Evolutionary conservation across 176 grass and related monocot genomes (phyloP), one percentile per base, ranked within the genome.

Genomic region (Lolium multiflorum): DNA sequence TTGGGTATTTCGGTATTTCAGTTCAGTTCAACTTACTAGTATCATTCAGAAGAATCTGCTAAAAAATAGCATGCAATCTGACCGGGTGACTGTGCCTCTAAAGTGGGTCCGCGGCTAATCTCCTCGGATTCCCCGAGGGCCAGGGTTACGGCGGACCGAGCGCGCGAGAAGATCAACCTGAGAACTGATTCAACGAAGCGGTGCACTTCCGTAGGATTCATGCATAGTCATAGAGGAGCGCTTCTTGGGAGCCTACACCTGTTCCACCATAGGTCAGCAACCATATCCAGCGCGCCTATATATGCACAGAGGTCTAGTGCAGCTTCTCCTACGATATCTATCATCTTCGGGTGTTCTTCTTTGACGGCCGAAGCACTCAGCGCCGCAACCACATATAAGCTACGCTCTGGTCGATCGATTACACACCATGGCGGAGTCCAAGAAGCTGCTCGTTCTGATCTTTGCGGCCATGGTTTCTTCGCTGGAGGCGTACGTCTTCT

Each of bases 401-500:
- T 12, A 72, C 18, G 39, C 39, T 17, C 67, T 49, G 44, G 37
- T 5, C 18, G 15, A 74, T 38, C 6, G 54, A 72, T 39, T 64
- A 35, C 31, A 49, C 20, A 9, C 56, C 51, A 84, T 84, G 81
- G 81, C 3, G 0, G 20, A 44, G 24, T 83, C 57, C 17, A 65
- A n/a, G 80, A 77, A 13, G 18, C 52, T 77, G 39, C 20, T 49
- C 41, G 76, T 78, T 20, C 15, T 87, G 76, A 56, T 57, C 17
- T 76, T 82, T 13, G 1, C 31, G 11, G 61, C 89, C 35, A 21
- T 89, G 80, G 75, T 68, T 73, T 86, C 79, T 11, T 85, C 85
- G 46, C 77, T 84, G 46, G 81, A 91, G 87, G 96, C 86, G 65
- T 79, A 91, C 47, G 88, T 90, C 62, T 93, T 94, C 96, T 89